Evolutionary conservation across 805 yeast genomes (phyloP), one percentile per base, ranked within the genome.

Genomic region (Maudiozyma serrabonitensis): DNA sequence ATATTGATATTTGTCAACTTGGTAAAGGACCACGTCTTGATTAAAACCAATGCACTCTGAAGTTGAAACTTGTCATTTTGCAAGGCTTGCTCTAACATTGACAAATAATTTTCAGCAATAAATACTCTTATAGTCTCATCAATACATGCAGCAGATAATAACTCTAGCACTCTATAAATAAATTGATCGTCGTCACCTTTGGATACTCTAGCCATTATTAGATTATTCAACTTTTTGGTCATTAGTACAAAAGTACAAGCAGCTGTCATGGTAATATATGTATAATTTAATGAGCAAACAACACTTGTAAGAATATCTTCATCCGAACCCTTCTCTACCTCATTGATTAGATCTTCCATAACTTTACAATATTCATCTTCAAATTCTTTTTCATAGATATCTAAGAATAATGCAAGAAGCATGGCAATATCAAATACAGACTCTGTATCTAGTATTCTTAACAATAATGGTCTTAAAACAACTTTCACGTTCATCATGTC

Each of bases 11-110:
- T 57, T 12, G 60, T 67, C 34, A 70, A 60, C 41, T 73, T 69
- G 0, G 76, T 62, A 49, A 74, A 70, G 46, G 74, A 73, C 85
- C 85, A 81, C 2, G 79, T 62, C 59, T 82, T 82, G 6, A 79
- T 64, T n/a, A 79, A 56, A 3, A 75, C 75, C 38, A 80, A 57
- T 0, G 75, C 69, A 0, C 81, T 66, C 12, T 71, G 57, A 8
- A 70, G 46, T 46, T 63, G 63, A 25, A 63, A 61, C 2, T 59
- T 55, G 8, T 53, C 48, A 25, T 63, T 42, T 6, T 54, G 54
- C 11, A 73, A 50, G 0, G 75, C 73, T 39, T 63, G 59, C 19
- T 74, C 62, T 21, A 80, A 58, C 0, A 76, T 56, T 4, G 63
- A 58, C 37, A 72, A 51, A 60, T 75, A 81, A 43, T 71, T 68